Evolutionary conservation across 1,139 yeast species (phyloP), one percentile per base, ranked within the genome.

Genomic region (Taphrina sp.): DNA sequence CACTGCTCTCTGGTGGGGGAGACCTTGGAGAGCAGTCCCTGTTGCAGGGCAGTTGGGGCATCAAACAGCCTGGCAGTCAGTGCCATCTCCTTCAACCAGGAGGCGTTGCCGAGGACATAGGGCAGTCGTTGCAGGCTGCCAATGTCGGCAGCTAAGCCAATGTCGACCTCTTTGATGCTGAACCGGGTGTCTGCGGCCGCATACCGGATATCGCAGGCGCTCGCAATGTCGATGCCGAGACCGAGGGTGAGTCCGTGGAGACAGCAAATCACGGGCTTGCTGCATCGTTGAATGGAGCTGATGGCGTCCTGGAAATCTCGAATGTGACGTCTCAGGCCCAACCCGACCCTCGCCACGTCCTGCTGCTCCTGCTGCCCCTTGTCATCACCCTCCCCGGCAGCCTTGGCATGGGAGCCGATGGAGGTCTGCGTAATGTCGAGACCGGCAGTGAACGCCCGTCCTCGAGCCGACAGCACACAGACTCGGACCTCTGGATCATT

Each of bases 111-210:
- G 23, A 77, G 76, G 1, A 82, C 57, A 23, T 68, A 66, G 3
- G 88, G 85, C 59, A 84, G 66, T 66, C 94, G 75, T 69, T 85
- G 92, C 60, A 61, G 41, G 1, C 86, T 76, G 8, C 95, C 95
- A 63, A 85, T 83, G 66, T 85, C 95, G 2, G 95, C 90, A 28
- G 87, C 78, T 68, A 85, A 76, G 3, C 94, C 95, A 57, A 85
- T 75, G 60, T 79, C 80, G 60, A 84, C 81, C 68, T 85, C 95
- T 59, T 84, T 77, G 57, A 85, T 78, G 34, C 85, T 77, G 62
- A 84, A 75, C 43, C 69, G 70, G 23, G 78, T 76, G 61, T 78
- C 85, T 38, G 71, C 71, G 12, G 81, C 72, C 5, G 81, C 81
- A 24, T 81, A 70, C 57, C 94, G 74, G 43, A 85, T 77, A 38